Base-by-base conservation (phyloP, 768 basidiomycete genomes). In the Suillus brevipes region DNA sequence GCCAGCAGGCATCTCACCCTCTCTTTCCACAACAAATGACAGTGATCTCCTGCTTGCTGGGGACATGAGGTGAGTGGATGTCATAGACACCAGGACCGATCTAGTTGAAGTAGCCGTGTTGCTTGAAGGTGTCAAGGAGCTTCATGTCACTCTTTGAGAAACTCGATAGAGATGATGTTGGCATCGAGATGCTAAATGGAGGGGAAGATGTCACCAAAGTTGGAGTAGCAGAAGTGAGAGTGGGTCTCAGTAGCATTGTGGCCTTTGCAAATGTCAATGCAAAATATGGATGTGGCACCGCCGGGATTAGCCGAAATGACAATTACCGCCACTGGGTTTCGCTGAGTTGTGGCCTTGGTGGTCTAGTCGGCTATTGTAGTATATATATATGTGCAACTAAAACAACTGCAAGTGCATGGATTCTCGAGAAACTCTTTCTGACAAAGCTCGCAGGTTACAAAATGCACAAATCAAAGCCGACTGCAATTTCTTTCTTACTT, bases 81-180 rank as follows among this genome's bases (percentile, higher is more conserved):
- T 98, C 96, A 77, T 97, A 97, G 75, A 97, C 94, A 86, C 95
- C 97, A n/a, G 97, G 97, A 65, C 97, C 95, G 75, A 99, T 98
- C 82, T 94, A 89, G 85, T 95, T 97, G 64, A 92, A 91, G 85
- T 99, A 99, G 53, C 92, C 92, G 79, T 94, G 91, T 65, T 91
- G 83, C 85, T 93, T 89, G 91, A 99, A 99, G 72, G 94, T 95
- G 68, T 88, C 86, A 73, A 99, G 83, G 66, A 99, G 86, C 84
- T 99, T 99, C 90, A 99, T 90, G 85, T 98, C 96, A 72, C 89
- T 90, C 91, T 99, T 98, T 69, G 95, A 97, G 57, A 95, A 95
- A n/a, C 80, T 98, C 96, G 75, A 98, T 97, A 61, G 95, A 97
- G 82, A 99, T 99, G 78, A 97, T 95, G 77, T 99, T 97, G 69